Percentiles rank a stretch among this genome's conserved stretches.
These are phyloP conservation scores for Chlamydomonas sp. DNA, from an alignment of 139 green algal genomes.

Conservation along the genomic window DNA sequence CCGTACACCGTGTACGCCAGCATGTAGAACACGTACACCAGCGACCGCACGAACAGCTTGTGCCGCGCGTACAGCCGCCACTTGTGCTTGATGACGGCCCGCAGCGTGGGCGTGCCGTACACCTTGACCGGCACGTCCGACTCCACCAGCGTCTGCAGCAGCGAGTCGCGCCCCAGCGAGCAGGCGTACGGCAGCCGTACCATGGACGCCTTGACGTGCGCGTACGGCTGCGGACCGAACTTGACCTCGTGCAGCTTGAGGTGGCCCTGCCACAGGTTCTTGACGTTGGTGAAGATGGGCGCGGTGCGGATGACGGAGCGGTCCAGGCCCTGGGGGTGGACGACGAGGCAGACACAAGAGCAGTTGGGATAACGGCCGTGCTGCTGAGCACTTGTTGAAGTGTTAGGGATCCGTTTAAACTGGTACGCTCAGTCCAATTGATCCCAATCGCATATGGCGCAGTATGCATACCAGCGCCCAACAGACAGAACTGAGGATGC, in stretches of 20 bases:
- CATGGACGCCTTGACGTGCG: slow-evolving; percentile 60
- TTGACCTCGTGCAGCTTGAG: slow-evolving; percentile 57
- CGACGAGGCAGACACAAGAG: not conserved
- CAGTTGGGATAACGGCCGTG: not conserved
- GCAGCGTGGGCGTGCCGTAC: slow-evolving; percentile 51
- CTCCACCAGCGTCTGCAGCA: slow-evolving; percentile 62
- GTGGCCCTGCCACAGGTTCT: slow-evolving; percentile 55
- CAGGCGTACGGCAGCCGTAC: slow-evolving; percentile 60
- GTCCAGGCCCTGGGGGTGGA: slow-evolving; percentile 32
- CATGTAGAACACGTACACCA: slow-evolving; percentile 50
- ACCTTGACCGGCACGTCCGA: slow-evolving; percentile 57
- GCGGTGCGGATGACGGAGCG: slow-evolving; percentile 57
- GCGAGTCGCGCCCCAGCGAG: slow-evolving; percentile 49
- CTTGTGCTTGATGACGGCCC: slow-evolving; percentile 59
- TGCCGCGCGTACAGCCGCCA: slow-evolving; percentile 53
- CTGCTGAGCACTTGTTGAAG: not conserved
- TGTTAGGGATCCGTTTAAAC: not conserved
- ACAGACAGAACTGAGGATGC: too few relatives aligned
- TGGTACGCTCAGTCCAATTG: too few relatives aligned
- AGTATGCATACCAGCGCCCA: too few relatives aligned
- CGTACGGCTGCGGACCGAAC: slow-evolving; percentile 53
- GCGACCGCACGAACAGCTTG: slow-evolving; percentile 32
- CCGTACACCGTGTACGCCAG: slow-evolving; percentile 42
- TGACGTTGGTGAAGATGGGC: slow-evolving; percentile 64
- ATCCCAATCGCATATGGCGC: too few relatives aligned